A percentile compares a stretch with the other conserved stretches of the same genome.
phyloP scores from a whole-genome alignment of 116 monocot species.

The Cymodocea nodosa region DNA sequence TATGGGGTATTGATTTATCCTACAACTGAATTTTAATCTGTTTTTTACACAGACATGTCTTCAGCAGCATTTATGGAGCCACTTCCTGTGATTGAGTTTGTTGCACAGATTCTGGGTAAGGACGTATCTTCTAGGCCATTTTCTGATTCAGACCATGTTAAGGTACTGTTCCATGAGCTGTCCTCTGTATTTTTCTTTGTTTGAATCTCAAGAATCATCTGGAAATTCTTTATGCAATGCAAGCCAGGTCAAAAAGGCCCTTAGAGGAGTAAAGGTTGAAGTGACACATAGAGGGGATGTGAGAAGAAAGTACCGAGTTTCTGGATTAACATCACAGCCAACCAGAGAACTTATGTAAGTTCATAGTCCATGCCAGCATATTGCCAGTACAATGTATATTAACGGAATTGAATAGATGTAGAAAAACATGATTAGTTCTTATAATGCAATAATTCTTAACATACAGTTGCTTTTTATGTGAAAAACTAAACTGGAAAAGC shows the following conservation, averaged over 20 bases:
- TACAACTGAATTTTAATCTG: background rate
- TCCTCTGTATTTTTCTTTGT: background rate
- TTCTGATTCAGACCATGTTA: slow-evolving; percentile 47
- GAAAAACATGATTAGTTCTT: background rate
- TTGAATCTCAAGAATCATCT: background rate
- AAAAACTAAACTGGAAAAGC: background rate
- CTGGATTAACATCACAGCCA: slow-evolving; percentile 34
- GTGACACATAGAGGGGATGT: slow-evolving; percentile 36
- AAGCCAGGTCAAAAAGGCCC: slow-evolving; percentile 38
- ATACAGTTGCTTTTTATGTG: background rate
- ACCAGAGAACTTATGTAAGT: slow-evolving; percentile 46
- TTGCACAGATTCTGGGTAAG: slow-evolving; percentile 34
- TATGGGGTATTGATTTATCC: background rate
- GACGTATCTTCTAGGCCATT: slow-evolving; percentile 29
- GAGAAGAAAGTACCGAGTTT: slow-evolving; percentile 33
- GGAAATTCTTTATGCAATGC: background rate
- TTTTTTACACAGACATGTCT: slow-evolving; percentile 40
- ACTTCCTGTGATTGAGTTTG: slow-evolving; percentile 58
- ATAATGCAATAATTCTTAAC: background rate
- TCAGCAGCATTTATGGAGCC: slow-evolving; percentile 60
- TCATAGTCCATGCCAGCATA: background rate
- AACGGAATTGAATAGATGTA: background rate
- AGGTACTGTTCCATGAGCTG: slow-evolving; percentile 17
- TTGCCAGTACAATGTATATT: background rate
- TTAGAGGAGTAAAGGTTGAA: slow-evolving; percentile 55